phyloP scores from a whole-genome alignment of 768 basidiomycete genomes.

The Mycena polygramma region DNA sequence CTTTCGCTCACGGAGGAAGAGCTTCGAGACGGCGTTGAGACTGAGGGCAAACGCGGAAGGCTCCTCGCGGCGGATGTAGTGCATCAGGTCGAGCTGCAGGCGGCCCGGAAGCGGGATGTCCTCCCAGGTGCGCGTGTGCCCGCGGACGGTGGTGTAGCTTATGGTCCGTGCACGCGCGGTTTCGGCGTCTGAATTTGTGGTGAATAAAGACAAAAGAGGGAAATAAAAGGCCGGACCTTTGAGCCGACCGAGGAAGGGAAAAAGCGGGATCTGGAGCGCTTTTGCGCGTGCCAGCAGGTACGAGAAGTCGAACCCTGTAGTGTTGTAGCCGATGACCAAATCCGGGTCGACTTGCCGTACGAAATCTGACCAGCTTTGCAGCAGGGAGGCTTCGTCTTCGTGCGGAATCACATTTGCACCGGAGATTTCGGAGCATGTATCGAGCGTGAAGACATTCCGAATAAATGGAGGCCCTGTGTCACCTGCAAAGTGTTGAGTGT shows the following conservation, averaged over 20 bases:
- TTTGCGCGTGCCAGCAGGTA: constrained; percentile 37
- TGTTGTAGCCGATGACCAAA: constrained; percentile 39
- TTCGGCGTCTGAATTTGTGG: background rate
- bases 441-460: constrained; percentile 37
- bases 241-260: constrained; percentile 18
- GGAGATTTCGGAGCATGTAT: constrained; percentile 26
- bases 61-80: constrained; percentile 24
- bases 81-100: constrained; percentile 31
- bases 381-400: constrained; percentile 22
- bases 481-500: constrained; percentile 18
- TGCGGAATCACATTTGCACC: constrained; percentile 21
- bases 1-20: constrained; percentile 35
- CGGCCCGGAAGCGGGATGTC: constrained; percentile 24
- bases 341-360: constrained; percentile 36
- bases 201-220: background rate
- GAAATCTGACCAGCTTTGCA: constrained; percentile 35
- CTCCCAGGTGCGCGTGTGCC: constrained; percentile 10
- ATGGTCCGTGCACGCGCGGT: background rate
- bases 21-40: constrained; percentile 24
- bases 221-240: constrained; percentile 21
- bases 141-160: background rate
- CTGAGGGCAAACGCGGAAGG: background rate
- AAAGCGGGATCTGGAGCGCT: constrained; percentile 4
- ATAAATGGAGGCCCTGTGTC: constrained; percentile 7
- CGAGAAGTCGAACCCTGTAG: constrained; percentile 33